Evolutionary conservation across 1,139 yeast species (phyloP), one percentile per base, ranked within the genome.

Genomic region (Wickerhamiella pararugosa): DNA sequence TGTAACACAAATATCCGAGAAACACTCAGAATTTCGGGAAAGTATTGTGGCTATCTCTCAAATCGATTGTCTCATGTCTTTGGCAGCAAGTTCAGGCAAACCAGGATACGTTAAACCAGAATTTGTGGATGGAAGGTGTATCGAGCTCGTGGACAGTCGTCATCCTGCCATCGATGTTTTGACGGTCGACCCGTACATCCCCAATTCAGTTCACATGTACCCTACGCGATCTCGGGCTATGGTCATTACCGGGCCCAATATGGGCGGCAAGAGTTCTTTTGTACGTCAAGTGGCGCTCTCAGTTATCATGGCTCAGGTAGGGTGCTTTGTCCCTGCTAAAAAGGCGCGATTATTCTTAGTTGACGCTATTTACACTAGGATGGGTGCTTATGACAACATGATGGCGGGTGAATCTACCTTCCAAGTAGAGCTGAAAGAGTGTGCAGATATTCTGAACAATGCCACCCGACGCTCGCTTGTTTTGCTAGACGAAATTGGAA

Each of bases 231-330:
- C 49, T 25, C 47, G 54, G 8, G 46, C 51, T 6, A 61, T 80
- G 48, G 68, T 83, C 7, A 70, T 81, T 27, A 77, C 86, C 0
- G 83, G 83, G 0, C 82, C 86, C 0, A 78, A 78, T 49, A 78
- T 78, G 86, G 86, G 86, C 5, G 86, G 86, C 2, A 78, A 78
- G 53, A 74, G 80, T n/a, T 73, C 80, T 0, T 74, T 73, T 53
- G 79, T 76, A 27, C 67, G 79, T 36, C 80, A 76, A 47, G 65
- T 75, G 7, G 84, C 83, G 0, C 57, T 78, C 15, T 61, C 70
- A 8, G 71, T 69, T 3, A 70, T 78, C 60, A 76, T 80, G 82
- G 92, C 92, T 0, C 66, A 38, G 93, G 94, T 47, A 27, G 57
- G 56, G 6, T 44, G 47, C 40, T 49, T 42, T 30, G 52, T 52